A percentile compares a stretch with the other conserved stretches of the same genome.
Conservation (phyloP, 1,284 basidiomycete genomes). For the Cerrena zonata region DNA sequence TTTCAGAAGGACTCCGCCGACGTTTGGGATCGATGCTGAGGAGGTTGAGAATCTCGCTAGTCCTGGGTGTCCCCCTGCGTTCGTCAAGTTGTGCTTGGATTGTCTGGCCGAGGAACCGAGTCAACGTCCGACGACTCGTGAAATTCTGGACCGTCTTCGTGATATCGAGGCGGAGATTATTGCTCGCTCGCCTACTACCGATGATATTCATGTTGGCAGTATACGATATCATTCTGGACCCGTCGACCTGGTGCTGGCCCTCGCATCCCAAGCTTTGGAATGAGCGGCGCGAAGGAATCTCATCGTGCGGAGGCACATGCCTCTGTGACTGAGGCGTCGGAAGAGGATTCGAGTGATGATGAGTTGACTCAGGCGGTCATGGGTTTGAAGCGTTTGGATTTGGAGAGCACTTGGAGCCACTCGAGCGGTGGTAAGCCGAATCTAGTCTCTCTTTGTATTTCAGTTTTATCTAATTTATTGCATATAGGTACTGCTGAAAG, state of each 20-base stretch:
- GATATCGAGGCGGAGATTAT: slow-evolving; percentile 79
- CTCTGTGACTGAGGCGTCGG: slow-evolving; percentile 23
- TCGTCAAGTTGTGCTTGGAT: slow-evolving; percentile 74
- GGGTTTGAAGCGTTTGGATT: slow-evolving; percentile 44
- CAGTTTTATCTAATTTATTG: too few relatives aligned
- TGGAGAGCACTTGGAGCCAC: slow-evolving; percentile 47
- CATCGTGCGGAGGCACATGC: slow-evolving; percentile 16
- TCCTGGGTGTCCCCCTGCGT: slow-evolving; percentile 72
- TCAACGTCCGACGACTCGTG: slow-evolving; percentile 70
- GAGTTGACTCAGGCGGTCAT: slow-evolving; percentile 67
- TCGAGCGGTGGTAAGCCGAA: slow-evolving; percentile 33
- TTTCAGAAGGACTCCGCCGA: slow-evolving; percentile 75
- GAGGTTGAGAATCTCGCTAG: slow-evolving; percentile 72
- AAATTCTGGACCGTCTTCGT: slow-evolving; percentile 70
- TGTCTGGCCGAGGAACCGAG: slow-evolving; percentile 71
- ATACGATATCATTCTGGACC: slow-evolving; percentile 68
- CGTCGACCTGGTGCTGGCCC: slow-evolving; percentile 56
- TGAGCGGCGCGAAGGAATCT: slow-evolving; percentile 62
- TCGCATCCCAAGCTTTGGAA: slow-evolving; percentile 81
- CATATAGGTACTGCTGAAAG: too few relatives aligned
- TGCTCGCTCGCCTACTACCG: slow-evolving; percentile 54
- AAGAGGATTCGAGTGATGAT: slow-evolving; percentile 62
- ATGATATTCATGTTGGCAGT: slow-evolving; percentile 78
- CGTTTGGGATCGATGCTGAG: slow-evolving; percentile 70
- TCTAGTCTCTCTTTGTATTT: too few relatives aligned